Conservation (phyloP, 345 rosid genomes). For the Kernera saxatilis region DNA sequence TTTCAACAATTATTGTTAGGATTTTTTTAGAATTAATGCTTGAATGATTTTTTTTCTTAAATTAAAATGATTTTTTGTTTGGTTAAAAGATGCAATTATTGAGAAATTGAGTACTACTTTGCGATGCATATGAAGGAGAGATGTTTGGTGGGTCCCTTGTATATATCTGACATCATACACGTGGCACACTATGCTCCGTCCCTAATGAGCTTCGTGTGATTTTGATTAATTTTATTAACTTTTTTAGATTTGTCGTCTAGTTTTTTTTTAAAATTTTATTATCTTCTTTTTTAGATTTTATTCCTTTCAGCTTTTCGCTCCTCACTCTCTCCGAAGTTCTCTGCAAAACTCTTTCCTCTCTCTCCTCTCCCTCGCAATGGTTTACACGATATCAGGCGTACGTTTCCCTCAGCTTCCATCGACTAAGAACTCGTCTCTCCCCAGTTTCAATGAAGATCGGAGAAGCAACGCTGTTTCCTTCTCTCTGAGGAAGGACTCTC, state of each 20-base stretch:
- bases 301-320: background rate
- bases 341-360: background rate
- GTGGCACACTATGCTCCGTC: constrained; percentile 33
- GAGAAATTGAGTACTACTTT: background rate
- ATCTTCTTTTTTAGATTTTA: constrained; percentile 2
- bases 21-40: background rate
- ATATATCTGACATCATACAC: constrained; percentile 38
- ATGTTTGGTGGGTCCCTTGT: constrained; percentile 29
- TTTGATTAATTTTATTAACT: background rate
- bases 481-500: constrained; percentile 42
- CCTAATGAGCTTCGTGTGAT: constrained; percentile 20
- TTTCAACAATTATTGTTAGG: background rate
- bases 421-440: constrained; percentile 32
- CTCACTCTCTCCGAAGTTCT: background rate
- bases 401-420: constrained; percentile 46
- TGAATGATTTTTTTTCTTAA: background rate
- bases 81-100: constrained; percentile 6
- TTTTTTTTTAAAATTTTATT: background rate
- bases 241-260: background rate
- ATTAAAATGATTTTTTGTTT: background rate
- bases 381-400: constrained; percentile 49
- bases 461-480: constrained; percentile 40
- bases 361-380: constrained; percentile 36
- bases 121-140: constrained; percentile 1
- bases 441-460: constrained; percentile 48